Base-by-base conservation (phyloP, 306 rosid species). In the Calophaca sinica region DNA sequence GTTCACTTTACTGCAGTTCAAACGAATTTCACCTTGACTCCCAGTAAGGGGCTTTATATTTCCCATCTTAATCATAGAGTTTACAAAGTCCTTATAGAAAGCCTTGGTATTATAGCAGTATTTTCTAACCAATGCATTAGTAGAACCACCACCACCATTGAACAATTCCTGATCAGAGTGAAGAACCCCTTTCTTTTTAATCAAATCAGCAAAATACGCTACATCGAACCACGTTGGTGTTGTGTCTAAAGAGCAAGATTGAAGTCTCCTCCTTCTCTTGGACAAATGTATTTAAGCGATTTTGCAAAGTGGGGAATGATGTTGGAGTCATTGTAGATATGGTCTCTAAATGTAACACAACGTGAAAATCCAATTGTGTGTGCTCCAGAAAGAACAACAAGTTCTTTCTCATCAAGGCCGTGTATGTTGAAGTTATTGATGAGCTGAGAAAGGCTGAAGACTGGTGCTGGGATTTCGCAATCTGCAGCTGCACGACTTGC, bases 21-120 rank as follows among this genome's bases (percentile, higher is more conserved):
- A 1, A 49, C 92, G 87, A 48, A 88, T 45, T 70, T 85, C 76
- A 41, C 92, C 86, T 45, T 53, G 60, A 9, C 10, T 26, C 14
- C 87, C 87, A 3, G 67, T 73, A 62, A 88, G 80, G 3, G 92
- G 88, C 77, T 69, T 73, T 13, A 88, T 79, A 28, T 88, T 81
- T 53, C 89, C 89, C 86, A 85, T 83, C 80, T 83, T 88, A 63
- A 88, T 50, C 74, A 88, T 81, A 9, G 88, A 83, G 4, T 36
- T 11, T 0, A 45, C 77, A 4, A 88, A 88, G 45, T 83, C 88
- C 11, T 8, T 2, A 28, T 3, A 65, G 61, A 83, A 88, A 7
- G 48, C 39, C 0, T 4, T 1, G 0, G 60, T 9, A 49, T 81
- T 6, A 2, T 61, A 5, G 51, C 78, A 72, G n/a, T 85, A 88